Evolutionary conservation across 352 stramenopile genomes (phyloP), one percentile per base, ranked within the genome.

Genomic region (Phytophthora syringae): DNA sequence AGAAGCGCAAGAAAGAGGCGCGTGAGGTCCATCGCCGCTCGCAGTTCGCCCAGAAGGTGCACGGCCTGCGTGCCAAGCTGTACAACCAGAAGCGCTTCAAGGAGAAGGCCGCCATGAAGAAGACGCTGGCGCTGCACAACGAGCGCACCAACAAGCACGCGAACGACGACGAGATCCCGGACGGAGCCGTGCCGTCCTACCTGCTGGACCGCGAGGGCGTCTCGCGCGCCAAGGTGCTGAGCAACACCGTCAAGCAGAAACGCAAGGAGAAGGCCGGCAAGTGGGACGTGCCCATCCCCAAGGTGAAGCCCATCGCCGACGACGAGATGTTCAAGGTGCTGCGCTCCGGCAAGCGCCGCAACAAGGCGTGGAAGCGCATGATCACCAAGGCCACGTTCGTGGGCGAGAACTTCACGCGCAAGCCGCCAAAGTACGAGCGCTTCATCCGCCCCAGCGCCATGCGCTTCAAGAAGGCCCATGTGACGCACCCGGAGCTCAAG

Each of bases 251-350:
- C 21, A 99, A 99, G 81, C 98, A 99, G 88, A 99, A 99, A 82
- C 88, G 98, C 63, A 99, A 99, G 80, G 98, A 99, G 86, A 99
- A 99, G 84, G 98, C 98, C 18, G 98, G 98, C 55, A 99, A 99
- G 80, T 99, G 98, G 98, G 95, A 99, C 65, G 98, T 99, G 42
- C 98, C 98, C 18, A 98, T 99, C 71, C 98, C 98, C 30, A 99
- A 99, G 84, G 89, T 97, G 45, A 95, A 95, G 79, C 97, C 98
- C 5, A 98, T 99, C 64, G 97, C 98, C n/a, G 98, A 99, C 84
- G 97, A 99, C 75, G 98, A 99, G 83, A 99, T 99, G 97, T 99
- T 99, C 82, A 99, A 99, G 82, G 93, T 99, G 32, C 79, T 99
- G 66, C 88, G 92, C 25, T 99, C 96, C 16, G 98, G 98, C 44